A percentile compares a stretch with the other conserved stretches of the same genome.
phyloP scores from a whole-genome alignment of 2,329 filamentous ascomycete genomes.

The Talaromyces albobiverticillius region DNA sequence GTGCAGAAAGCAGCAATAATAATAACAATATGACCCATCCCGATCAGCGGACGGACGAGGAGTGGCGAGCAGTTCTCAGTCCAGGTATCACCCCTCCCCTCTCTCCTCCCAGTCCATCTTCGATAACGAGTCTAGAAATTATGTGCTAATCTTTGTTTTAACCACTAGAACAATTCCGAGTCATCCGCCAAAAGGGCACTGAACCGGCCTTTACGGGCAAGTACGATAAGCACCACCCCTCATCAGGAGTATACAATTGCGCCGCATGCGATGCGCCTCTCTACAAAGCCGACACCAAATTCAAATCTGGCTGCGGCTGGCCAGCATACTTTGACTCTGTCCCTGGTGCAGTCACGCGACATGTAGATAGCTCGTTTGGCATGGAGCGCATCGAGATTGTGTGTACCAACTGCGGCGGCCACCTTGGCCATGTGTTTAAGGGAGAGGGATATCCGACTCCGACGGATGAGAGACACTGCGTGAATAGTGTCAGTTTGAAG shows the following conservation, averaged over 20 bases:
- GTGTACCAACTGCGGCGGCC: slow-evolving; percentile 90
- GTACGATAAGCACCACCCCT: slow-evolving; percentile 82
- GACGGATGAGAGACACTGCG: slow-evolving; percentile 94
- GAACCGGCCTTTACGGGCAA: slow-evolving; percentile 76
- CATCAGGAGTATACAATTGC: slow-evolving; percentile 77
- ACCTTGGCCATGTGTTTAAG: slow-evolving; percentile 88
- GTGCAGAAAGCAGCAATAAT: slow-evolving; percentile 31
- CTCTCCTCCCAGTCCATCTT: slow-evolving; percentile 18
- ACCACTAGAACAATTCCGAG: slow-evolving; percentile 80
- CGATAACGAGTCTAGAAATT: too few species aligned
- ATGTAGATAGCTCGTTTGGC: slow-evolving; percentile 72
- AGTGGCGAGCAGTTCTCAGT: slow-evolving; percentile 85
- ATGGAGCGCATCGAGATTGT: slow-evolving; percentile 91
- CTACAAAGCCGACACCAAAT: slow-evolving; percentile 92
- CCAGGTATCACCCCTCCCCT: slow-evolving; percentile 51
- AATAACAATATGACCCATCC: slow-evolving; percentile 58
- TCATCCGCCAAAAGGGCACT: slow-evolving; percentile 89
- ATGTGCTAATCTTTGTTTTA: background rate
- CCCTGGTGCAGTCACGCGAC: slow-evolving; percentile 81
- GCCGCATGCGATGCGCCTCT: slow-evolving; percentile 82
- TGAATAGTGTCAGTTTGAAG: slow-evolving; percentile 87
- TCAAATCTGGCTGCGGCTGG: slow-evolving; percentile 95
- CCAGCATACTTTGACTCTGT: slow-evolving; percentile 96
- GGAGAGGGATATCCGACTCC: slow-evolving; percentile 80
- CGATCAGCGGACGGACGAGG: slow-evolving; percentile 73